Evolutionary conservation across 495 filamentous ascomycete species (phyloP), one percentile per base, ranked within the genome.

Genomic region (Staphylotrichum tortipilum): DNA sequence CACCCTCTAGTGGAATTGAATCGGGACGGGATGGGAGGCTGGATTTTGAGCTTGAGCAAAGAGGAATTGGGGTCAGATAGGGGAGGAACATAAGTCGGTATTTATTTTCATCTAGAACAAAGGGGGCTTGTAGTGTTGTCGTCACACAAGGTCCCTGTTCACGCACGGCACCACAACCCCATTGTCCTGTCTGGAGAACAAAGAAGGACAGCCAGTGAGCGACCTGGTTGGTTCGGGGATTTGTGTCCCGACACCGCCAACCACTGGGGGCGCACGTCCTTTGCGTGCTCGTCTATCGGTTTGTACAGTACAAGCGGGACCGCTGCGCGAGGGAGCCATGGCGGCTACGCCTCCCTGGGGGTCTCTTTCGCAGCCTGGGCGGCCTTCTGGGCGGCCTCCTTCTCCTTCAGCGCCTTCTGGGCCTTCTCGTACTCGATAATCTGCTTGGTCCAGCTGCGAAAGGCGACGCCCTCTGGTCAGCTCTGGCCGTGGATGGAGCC

Each of bases 371-470:
- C 40, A 11, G 28, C 36, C 19, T 9, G 6, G 34, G 39, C 35
- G 39, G 30, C 30, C 55, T 49, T 38, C 51, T n/a, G n/a, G n/a
- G n/a, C n/a, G n/a, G n/a, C n/a, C n/a, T n/a, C n/a, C n/a, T n/a
- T n/a, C n/a, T n/a, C n/a, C n/a, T n/a, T n/a, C n/a, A n/a, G n/a
- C n/a, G n/a, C n/a, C n/a, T 31, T 10, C 21, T 81, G 76, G 35
- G 76, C 75, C 62, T 74, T 77, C 71, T 96, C 92, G 65, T 96
- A 78, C 63, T 95, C 90, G 54, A 80, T 82, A 38, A 96, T 89
- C 64, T 96, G 84, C 64, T 77, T 89, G 72, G 81, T 91, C 92
- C 92, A 96, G 66, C 90, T 95, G 40, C 12, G 15, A 15, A n/a
- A 21, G 4, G 30, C 33, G 31, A 31, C 7, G 7, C 29, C 15